Base-by-base conservation (phyloP, 1,284 basidiomycete species). In the Heterobasidion parviporum region DNA sequence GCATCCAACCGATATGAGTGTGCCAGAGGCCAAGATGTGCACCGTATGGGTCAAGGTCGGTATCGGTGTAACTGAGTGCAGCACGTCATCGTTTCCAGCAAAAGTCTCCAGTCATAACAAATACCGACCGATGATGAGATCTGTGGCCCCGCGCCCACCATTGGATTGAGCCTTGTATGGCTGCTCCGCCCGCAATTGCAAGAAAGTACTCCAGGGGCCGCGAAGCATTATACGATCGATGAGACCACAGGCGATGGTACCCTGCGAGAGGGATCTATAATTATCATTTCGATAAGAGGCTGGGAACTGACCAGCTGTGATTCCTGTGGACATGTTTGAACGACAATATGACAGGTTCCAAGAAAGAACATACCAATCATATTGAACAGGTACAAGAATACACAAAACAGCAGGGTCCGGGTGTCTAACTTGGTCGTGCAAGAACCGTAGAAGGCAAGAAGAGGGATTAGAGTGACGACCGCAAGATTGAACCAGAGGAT, bases 101-200 rank as follows among this genome's bases (percentile, higher is more conserved):
- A 26, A 26, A 35, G 8, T 18, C 16, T 33, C 26, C 36, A 18
- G 54, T 26, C n/a, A 15, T n/a, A 9, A 8, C 33, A 38, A 35
- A 41, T 9, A 34, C 34, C 6, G n/a, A 57, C 56, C 90, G 81
- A 70, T 93, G 91, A 70, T 93, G 91, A 45, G 90, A 88, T 57
- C 92, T 83, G 70, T 94, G 92, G 26, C 87, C 82, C 55, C 87
- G 79, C n/a, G 88, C 82, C 92, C 92, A 94, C 90, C 91, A 94
- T 64, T 81, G 83, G 70, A 91, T 90, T 14, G 89, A 91, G 1
- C 92, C 92, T 73, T 94, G 87, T 6, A 92, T 88, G 7, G 91
- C 87, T 64, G 90, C 91, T 32, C 87, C 82, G 15, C 92, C 92
- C 8, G 85, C 87, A 53, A 84, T 70, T 6, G 90, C 78, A 41